Evolutionary conservation across 495 filamentous ascomycete genomes (phyloP).

Genomic region (Penicillium ucsense): DNA sequence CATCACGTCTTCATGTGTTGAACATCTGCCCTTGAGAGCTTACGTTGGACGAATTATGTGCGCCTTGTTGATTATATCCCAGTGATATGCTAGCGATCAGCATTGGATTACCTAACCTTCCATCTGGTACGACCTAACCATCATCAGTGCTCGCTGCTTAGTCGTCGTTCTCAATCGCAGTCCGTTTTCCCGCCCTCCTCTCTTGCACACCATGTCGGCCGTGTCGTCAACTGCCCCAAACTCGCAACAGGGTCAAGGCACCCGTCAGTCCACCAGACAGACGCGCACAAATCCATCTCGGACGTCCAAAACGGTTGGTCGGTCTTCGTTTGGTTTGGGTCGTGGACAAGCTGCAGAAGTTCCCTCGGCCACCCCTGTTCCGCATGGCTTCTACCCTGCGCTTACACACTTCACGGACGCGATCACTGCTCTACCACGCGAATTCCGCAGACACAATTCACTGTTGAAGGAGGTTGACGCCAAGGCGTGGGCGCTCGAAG

Average conservation of each 20-base stretch:
- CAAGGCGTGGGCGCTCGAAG: constrained; percentile 55
- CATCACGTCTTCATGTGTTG: constrained; percentile 3
- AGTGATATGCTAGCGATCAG: too few species aligned
- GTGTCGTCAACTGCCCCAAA: constrained; percentile 22
- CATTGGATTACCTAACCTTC: too few species aligned
- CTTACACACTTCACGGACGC: constrained; percentile 91
- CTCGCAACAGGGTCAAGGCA: constrained; percentile 19
- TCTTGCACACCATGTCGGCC: constrained; percentile 20
- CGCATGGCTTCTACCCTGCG: constrained; percentile 75
- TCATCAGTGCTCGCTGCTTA: too few species aligned
- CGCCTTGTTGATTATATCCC: too few species aligned
- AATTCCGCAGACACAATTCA: constrained; percentile 89
- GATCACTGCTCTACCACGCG: constrained; percentile 83
- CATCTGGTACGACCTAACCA: too few species aligned
- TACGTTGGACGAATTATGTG: neutral
- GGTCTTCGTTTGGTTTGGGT: constrained; percentile 39
- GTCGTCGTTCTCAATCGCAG: too few species aligned
- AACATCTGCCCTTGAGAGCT: constrained; percentile 1
- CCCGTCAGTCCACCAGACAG: constrained; percentile 48
- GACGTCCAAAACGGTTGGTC: constrained; percentile 46
- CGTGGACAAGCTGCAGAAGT: constrained; percentile 25
- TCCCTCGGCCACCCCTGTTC: constrained; percentile 22
- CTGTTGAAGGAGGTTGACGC: constrained; percentile 95
- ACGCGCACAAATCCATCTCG: constrained; percentile 53
- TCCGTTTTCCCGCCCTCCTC: constrained; percentile 10